A percentile compares a stretch with the other conserved stretches of the same genome.
Evolutionary conservation across 139 green algal species (phyloP).

Genomic region (Protoeuglena noctilucae): DNA sequence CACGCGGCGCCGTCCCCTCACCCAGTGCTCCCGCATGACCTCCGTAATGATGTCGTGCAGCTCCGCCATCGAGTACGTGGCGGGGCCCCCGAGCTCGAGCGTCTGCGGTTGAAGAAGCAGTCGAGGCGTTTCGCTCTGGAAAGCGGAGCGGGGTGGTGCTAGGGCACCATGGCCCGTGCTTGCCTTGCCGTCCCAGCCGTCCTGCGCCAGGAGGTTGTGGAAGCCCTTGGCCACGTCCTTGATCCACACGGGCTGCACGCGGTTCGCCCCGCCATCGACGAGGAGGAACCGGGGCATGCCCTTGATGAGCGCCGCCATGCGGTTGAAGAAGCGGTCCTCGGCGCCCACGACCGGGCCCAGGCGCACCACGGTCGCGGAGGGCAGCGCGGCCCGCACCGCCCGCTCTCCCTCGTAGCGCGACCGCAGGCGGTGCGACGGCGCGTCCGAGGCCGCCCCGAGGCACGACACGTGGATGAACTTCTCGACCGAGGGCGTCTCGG

Average conservation of each 20-base stretch:
- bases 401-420: conserved; percentile 63
- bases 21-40: too few species aligned
- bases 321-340: conserved; percentile 86
- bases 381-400: conserved; percentile 30
- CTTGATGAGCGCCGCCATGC: conserved; percentile 40
- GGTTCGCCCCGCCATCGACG: conserved; percentile 39
- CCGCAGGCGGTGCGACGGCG: conserved; percentile 40
- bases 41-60: background rate
- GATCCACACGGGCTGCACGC: conserved; percentile 46
- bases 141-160: too few species aligned
- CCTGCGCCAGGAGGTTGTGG: conserved; percentile 30
- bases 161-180: too few species aligned
- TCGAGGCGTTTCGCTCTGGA: too few species aligned
- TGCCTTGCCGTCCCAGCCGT: conserved; percentile 38
- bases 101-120: too few species aligned
- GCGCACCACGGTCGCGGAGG: conserved; percentile 52
- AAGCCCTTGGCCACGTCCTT: conserved; percentile 48
- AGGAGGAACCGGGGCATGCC: conserved; percentile 47
- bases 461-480: conserved; percentile 59
- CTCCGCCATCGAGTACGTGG: conserved; percentile 36
- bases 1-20: too few species aligned
- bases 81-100: conserved; percentile 71
- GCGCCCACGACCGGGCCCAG: conserved; percentile 61
- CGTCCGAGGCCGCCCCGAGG: conserved; percentile 41
- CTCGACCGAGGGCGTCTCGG: conserved; percentile 26